A percentile compares a stretch with the other conserved stretches of the same genome.
phyloP scores from a whole-genome alignment of 805 yeast genomes.

The Saccharomycopsis lassenensis region DNA sequence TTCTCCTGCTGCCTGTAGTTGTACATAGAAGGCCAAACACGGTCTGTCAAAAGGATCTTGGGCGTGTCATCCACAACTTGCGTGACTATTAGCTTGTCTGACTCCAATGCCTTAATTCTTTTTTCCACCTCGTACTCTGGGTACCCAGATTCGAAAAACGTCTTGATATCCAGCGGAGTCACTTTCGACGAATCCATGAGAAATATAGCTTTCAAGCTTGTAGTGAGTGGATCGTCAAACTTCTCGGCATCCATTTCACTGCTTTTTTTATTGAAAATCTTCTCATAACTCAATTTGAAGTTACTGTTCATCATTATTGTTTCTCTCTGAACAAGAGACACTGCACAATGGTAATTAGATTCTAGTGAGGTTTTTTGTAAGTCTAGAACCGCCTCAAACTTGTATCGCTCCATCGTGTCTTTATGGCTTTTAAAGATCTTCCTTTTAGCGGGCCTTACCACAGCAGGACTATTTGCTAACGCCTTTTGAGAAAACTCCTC shows the following conservation, averaged over 20 bases:
- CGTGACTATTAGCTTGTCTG: conserved; percentile 44
- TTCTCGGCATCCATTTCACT: not conserved
- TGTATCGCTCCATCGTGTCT: too few species aligned
- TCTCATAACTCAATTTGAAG: conserved; percentile 1
- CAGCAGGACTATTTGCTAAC: too few species aligned
- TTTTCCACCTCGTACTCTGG: conserved; percentile 39
- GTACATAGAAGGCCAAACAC: conserved; percentile 28
- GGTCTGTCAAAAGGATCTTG: conserved; percentile 48
- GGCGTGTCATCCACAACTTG: conserved; percentile 20
- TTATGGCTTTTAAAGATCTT: too few species aligned
- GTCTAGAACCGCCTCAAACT: too few species aligned
- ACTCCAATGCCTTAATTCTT: conserved; percentile 32
- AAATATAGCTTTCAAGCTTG: conserved; percentile 40
- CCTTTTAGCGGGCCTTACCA: too few species aligned
- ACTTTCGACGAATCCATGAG: conserved; percentile 41
- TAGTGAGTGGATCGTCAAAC: not conserved
- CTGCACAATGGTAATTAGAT: too few species aligned
- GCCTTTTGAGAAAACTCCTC: too few species aligned
- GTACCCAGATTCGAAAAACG: conserved; percentile 36
- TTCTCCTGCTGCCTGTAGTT: conserved; percentile 2
- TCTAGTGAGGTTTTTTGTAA: too few species aligned
- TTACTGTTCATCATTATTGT: conserved; percentile 20
- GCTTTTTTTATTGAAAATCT: not conserved
- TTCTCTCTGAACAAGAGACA: conserved; percentile 67
- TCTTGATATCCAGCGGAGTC: conserved; percentile 34